Conservation (phyloP, 371 early-diverging fungal species). For the Batkoa obscura region DNA sequence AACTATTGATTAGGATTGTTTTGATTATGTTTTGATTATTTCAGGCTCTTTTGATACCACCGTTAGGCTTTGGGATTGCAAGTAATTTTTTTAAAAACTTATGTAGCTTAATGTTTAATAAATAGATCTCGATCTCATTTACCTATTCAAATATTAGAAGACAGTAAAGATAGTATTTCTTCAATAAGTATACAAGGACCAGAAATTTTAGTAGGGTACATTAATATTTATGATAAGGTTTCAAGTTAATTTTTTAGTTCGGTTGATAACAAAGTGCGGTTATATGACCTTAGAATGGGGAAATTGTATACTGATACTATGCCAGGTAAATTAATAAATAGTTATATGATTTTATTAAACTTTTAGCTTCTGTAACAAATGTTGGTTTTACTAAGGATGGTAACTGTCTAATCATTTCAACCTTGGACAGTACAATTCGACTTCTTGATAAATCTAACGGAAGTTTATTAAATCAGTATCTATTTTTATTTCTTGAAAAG, state of each 20-base stretch:
- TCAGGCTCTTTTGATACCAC: constrained; percentile 77
- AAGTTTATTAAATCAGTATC: constrained; percentile 44
- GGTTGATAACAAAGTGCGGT: constrained; percentile 63
- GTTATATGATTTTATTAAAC: background rate
- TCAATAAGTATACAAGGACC: constrained; percentile 42
- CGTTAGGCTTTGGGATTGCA: constrained; percentile 74
- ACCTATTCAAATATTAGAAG: constrained; percentile 73
- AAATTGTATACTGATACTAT: constrained; percentile 42
- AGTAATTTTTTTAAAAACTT: constrained; percentile 13
- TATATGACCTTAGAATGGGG: constrained; percentile 71
- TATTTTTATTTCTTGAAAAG: background rate
- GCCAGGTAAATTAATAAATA: constrained; percentile 27
- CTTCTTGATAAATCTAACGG: constrained; percentile 69
- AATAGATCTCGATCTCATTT: constrained; percentile 34
- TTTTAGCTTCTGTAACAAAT: constrained; percentile 58
- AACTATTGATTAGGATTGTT: background rate
- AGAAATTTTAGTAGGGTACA: constrained; percentile 58
- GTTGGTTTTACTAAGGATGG: constrained; percentile 46
- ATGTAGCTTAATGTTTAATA: background rate
- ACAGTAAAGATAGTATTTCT: constrained; percentile 73
- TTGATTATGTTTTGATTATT: background rate
- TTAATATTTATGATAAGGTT: background rate
- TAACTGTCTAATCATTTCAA: constrained; percentile 52
- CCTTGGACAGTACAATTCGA: constrained; percentile 53
- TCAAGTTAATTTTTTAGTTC: constrained; percentile 20